phyloP scores from a whole-genome alignment of 345 rosid species.

The Sisymbrium altissimum region DNA sequence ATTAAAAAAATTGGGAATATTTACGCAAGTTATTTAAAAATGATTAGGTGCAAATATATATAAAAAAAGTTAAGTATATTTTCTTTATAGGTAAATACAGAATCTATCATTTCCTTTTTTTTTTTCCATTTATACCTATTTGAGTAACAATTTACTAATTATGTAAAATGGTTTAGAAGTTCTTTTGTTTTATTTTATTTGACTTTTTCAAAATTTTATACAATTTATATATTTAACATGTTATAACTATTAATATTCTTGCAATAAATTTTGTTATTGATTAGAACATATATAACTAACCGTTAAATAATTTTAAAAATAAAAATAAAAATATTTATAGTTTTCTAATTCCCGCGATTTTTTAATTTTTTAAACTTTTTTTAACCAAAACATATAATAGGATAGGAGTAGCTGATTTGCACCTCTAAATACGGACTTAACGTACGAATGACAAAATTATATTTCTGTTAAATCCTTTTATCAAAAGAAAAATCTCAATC shows the following conservation, averaged over 20 bases:
- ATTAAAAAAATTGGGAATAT: not conserved
- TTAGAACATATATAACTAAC: too few relatives aligned
- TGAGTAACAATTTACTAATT: not conserved
- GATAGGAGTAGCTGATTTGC: too few relatives aligned
- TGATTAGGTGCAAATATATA: not conserved
- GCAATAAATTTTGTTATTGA: too few relatives aligned
- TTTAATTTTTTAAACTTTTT: too few relatives aligned
- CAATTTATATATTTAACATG: too few relatives aligned
- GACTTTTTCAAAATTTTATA: too few relatives aligned
- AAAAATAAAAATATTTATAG: too few relatives aligned
- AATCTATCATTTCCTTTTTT: constrained; percentile 10
- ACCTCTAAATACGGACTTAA: not conserved
- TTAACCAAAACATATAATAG: too few relatives aligned
- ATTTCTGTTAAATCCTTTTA: not conserved
- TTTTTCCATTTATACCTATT: not conserved
- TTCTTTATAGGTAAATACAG: not conserved
- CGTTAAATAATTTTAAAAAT: too few relatives aligned
- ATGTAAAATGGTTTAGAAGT: too few relatives aligned
- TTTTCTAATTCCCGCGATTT: too few relatives aligned
- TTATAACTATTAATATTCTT: too few relatives aligned
- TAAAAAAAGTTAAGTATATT: not conserved
- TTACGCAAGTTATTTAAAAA: not conserved
- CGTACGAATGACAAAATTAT: not conserved
- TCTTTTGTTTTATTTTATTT: not conserved
- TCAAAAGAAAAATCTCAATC: not conserved